phyloP scores from a whole-genome alignment of 2,329 filamentous ascomycete genomes.

The Anisogramma anomala region DNA sequence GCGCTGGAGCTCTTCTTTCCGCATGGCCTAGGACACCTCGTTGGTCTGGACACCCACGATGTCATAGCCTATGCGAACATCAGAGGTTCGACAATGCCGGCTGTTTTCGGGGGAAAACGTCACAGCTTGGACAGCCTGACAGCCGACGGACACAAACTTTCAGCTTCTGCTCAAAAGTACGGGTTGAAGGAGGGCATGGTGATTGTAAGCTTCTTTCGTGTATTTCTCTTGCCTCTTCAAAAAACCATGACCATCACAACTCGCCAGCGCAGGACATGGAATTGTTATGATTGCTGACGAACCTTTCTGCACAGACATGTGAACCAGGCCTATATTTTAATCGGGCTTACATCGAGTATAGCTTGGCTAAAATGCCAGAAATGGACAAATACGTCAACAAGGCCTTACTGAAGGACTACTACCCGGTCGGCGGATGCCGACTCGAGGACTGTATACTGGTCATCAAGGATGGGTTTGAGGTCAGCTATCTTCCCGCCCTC shows the following conservation, averaged over 20 bases:
- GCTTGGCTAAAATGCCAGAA: slow-evolving; percentile 46
- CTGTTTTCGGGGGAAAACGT: slow-evolving; percentile 7
- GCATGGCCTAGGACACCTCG: slow-evolving; percentile 64
- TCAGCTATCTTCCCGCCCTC: too few relatives aligned
- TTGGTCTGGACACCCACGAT: slow-evolving; percentile 31
- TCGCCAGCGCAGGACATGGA: too few relatives aligned
- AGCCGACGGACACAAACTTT: slow-evolving; percentile 18
- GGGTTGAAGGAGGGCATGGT: slow-evolving; percentile 52
- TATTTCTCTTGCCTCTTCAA: too few relatives aligned
- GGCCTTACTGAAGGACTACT: slow-evolving; percentile 55
- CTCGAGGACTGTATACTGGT: slow-evolving; percentile 89
- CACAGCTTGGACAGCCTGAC: slow-evolving; percentile 21
- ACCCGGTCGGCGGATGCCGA: slow-evolving; percentile 73
- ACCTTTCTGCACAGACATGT: slow-evolving; percentile 38
- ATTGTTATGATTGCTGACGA: too few relatives aligned
- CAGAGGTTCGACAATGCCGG: background rate
- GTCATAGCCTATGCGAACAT: slow-evolving; percentile 15
- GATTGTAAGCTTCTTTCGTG: slow-evolving; percentile 26
- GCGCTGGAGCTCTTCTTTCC: slow-evolving; percentile 55
- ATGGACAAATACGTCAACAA: slow-evolving; percentile 55
- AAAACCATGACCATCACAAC: too few relatives aligned
- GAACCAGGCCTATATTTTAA: slow-evolving; percentile 55
- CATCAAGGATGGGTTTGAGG: slow-evolving; percentile 65
- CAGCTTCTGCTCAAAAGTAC: too few relatives aligned
- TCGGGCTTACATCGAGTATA: slow-evolving; percentile 58